Evolutionary conservation across 768 basidiomycete genomes (phyloP).

Genomic region (Exidia glandulosa): DNA sequence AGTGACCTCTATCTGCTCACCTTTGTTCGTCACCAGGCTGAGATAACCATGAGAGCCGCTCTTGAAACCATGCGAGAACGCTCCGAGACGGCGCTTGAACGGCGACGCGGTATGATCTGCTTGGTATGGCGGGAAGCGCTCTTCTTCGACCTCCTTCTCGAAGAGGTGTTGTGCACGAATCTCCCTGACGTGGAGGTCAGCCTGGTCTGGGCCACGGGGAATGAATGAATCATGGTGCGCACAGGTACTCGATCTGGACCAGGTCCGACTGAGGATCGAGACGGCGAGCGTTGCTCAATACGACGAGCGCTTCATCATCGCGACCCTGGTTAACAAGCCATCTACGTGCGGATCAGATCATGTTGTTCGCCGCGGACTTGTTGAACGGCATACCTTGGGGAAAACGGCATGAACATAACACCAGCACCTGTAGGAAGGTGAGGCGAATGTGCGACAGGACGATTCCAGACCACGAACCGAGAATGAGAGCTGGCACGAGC

Average conservation of each 20-base stretch:
- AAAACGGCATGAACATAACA: slow-evolving; percentile 70
- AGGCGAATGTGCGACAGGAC: neutral
- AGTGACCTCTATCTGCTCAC: slow-evolving; percentile 13
- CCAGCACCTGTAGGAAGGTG: slow-evolving; percentile 31
- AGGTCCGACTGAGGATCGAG: slow-evolving; percentile 48
- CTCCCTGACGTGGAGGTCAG: slow-evolving; percentile 30
- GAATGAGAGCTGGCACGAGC: slow-evolving; percentile 58
- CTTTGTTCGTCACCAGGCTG: slow-evolving; percentile 44
- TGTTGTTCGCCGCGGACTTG: neutral
- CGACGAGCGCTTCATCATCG: slow-evolving; percentile 59
- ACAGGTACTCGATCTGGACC: slow-evolving; percentile 67
- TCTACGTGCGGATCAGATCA: slow-evolving; percentile 19
- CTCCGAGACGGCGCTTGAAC: slow-evolving; percentile 48
- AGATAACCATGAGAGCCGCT: slow-evolving; percentile 50
- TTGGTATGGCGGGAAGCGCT: slow-evolving; percentile 52
- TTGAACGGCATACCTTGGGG: slow-evolving; percentile 41
- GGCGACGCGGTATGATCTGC: slow-evolving; percentile 45
- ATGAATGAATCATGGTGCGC: slow-evolving; percentile 17
- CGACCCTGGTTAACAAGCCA: slow-evolving; percentile 73
- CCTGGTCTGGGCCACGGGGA: neutral
- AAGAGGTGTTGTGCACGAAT: slow-evolving; percentile 66
- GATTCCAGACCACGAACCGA: slow-evolving; percentile 21
- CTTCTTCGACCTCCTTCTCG: slow-evolving; percentile 50
- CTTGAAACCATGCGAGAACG: slow-evolving; percentile 40
- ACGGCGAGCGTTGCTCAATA: slow-evolving; percentile 48